Conservation (phyloP, 805 yeast species). For the Myxozyma nipponensis region DNA sequence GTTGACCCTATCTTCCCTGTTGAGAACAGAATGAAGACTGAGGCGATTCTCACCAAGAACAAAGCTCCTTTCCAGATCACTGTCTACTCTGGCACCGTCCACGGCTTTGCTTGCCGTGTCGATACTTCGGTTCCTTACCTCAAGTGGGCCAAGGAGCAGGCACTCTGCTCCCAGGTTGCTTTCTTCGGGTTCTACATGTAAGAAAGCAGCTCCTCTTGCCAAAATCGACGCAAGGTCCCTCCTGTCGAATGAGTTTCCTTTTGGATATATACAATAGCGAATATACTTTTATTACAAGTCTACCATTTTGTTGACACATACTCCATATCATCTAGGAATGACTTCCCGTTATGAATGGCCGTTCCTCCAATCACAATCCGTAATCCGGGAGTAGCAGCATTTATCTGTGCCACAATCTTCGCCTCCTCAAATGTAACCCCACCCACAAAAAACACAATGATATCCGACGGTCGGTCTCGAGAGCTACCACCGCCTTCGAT, state of each 20-base stretch:
- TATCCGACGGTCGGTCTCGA: constrained; percentile 38
- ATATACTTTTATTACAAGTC: neutral
- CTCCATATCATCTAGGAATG: constrained; percentile 41
- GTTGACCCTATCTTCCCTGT: constrained; percentile 57
- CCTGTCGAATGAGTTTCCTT: neutral
- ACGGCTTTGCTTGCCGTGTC: constrained; percentile 61
- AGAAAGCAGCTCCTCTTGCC: too few relatives aligned
- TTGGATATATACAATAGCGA: neutral
- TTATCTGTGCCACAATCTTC: constrained; percentile 69
- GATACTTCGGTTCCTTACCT: neutral
- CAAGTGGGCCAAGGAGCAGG: constrained; percentile 1
- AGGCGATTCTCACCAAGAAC: constrained; percentile 51
- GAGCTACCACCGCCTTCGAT: constrained; percentile 39
- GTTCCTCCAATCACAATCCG: constrained; percentile 82
- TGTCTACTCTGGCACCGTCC: constrained; percentile 59
- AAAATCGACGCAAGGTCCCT: too few relatives aligned
- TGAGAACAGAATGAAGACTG: constrained; percentile 62
- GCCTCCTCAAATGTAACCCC: constrained; percentile 94
- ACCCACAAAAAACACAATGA: constrained; percentile 54
- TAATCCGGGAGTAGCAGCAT: constrained; percentile 50
- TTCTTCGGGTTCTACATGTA: neutral
- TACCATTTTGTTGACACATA: constrained; percentile 42
- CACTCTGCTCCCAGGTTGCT: neutral
- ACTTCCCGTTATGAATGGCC: constrained; percentile 47
- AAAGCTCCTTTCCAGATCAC: constrained; percentile 57